Percentiles rank a stretch among this genome's conserved stretches.
Conservation (phyloP, 345 rosid species). For the Populus deltoides region DNA sequence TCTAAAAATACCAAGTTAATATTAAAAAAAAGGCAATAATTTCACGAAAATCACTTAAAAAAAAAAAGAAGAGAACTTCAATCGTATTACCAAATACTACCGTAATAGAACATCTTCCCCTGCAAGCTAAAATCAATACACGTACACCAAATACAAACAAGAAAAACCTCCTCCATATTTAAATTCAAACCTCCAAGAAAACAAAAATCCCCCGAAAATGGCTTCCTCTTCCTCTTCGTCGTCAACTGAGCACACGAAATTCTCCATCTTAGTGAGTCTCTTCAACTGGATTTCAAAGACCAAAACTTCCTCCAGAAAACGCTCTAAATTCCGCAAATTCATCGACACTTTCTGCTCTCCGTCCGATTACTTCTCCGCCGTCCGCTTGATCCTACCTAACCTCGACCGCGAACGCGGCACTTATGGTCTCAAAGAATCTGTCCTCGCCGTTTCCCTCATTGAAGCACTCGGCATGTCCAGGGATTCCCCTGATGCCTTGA, state of each 20-base stretch:
- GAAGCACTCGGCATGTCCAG: slow-evolving; percentile 87
- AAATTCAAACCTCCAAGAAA: background rate
- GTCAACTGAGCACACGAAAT: slow-evolving; percentile 39
- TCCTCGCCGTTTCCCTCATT: slow-evolving; percentile 76
- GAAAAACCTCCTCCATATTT: background rate
- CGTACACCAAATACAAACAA: no score
- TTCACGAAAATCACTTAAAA: no score
- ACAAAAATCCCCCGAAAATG: slow-evolving; percentile 6
- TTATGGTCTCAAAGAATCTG: slow-evolving; percentile 91
- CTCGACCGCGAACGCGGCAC: slow-evolving; percentile 89
- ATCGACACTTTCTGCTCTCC: slow-evolving; percentile 80
- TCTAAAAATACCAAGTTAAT: no score
- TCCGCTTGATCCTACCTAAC: slow-evolving; percentile 72
- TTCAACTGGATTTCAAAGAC: slow-evolving; percentile 87
- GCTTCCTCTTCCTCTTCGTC: no score
- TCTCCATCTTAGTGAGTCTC: slow-evolving; percentile 69
- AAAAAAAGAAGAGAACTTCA: no score
- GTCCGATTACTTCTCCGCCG: slow-evolving; percentile 60
- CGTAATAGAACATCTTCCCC: no score
- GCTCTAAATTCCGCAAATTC: slow-evolving; percentile 84
- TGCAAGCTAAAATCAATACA: no score
- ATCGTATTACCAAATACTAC: no score
- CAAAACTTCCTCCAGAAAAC: slow-evolving; percentile 64
- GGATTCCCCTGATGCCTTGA: slow-evolving; percentile 81
- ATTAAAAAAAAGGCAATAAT: no score